These are phyloP conservation scores for Venturiaceae sp. DNA, from an alignment of 2,329 filamentous ascomycete genomes.

Conservation along the genomic window DNA sequence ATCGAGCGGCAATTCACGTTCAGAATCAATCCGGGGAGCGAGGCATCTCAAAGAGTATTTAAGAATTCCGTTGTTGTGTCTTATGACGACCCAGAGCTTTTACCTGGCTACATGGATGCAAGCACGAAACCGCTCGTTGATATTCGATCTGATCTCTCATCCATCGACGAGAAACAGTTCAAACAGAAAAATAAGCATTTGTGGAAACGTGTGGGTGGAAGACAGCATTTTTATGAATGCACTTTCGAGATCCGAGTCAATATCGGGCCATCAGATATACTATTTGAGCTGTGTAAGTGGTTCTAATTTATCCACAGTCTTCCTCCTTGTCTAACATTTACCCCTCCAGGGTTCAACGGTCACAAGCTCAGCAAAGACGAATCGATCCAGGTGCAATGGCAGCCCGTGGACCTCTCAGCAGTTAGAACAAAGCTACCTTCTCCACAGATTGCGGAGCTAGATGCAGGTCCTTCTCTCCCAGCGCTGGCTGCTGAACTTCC, in stretches of 20 bases:
- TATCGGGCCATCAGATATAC: background rate
- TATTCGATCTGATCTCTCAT: background rate
- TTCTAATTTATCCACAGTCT: background rate
- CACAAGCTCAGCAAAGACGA: slow-evolving; percentile 15
- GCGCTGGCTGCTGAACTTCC: no score
- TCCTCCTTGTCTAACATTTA: background rate
- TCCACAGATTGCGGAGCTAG: no score
- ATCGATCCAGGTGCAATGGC: slow-evolving; percentile 16
- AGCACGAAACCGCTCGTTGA: background rate
- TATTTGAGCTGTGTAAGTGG: background rate
- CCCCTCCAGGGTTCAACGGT: slow-evolving; percentile 12
- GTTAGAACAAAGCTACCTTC: no score
- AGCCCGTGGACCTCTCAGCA: no score
- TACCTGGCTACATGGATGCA: background rate
- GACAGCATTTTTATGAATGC: background rate
- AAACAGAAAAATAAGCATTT: background rate
- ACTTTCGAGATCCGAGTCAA: background rate
- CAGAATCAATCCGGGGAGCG: background rate
- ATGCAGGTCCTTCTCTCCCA: no score
- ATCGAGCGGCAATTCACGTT: background rate
- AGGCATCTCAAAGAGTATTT: background rate
- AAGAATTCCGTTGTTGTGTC: background rate
- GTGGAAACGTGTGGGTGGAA: background rate
- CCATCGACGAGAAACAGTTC: background rate
- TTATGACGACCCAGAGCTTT: background rate